These are phyloP conservation scores for Calonectria hongkongensis DNA, from an alignment of 2,329 filamentous ascomycete genomes.

Conservation along the genomic window DNA sequence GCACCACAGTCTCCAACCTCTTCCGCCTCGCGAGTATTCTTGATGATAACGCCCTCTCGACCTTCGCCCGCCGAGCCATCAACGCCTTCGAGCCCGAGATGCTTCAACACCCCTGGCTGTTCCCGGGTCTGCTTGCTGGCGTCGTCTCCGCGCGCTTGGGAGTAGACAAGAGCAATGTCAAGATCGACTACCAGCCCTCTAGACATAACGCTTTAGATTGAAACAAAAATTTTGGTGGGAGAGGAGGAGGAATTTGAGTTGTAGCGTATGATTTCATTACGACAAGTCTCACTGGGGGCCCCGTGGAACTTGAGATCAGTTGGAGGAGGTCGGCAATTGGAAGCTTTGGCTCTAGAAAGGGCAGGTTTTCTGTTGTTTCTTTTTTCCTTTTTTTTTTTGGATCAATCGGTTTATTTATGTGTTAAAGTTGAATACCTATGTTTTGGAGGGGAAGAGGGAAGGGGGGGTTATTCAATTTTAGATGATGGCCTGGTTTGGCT, in stretches of 20 bases:
- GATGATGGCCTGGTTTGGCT: neutral
- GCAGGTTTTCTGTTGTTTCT: neutral
- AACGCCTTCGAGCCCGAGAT: conserved; percentile 93
- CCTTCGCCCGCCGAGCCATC: conserved; percentile 82
- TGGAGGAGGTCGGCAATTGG: neutral
- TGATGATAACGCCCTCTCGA: conserved; percentile 77
- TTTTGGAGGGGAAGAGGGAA: neutral
- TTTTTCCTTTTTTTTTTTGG: neutral
- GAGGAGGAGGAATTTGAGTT: neutral
- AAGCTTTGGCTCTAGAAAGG: conserved; percentile 1
- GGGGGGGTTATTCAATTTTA: conserved; percentile 2
- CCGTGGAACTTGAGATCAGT: neutral
- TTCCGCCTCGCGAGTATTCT: conserved; percentile 85
- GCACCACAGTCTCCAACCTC: conserved; percentile 90
- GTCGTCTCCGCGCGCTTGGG: conserved; percentile 86
- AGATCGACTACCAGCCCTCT: conserved; percentile 51
- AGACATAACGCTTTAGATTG: conserved; percentile 48
- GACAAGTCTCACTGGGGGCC: neutral
- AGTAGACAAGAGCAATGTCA: conserved; percentile 64
- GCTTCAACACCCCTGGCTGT: conserved; percentile 94
- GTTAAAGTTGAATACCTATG: conserved; percentile 10
- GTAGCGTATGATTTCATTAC: neutral
- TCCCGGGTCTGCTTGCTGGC: conserved; percentile 84
- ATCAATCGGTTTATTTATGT: neutral
- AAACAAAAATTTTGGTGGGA: neutral